phyloP scores from a whole-genome alignment of 805 yeast species.

The Yamadazyma takamatsuzukensis region DNA sequence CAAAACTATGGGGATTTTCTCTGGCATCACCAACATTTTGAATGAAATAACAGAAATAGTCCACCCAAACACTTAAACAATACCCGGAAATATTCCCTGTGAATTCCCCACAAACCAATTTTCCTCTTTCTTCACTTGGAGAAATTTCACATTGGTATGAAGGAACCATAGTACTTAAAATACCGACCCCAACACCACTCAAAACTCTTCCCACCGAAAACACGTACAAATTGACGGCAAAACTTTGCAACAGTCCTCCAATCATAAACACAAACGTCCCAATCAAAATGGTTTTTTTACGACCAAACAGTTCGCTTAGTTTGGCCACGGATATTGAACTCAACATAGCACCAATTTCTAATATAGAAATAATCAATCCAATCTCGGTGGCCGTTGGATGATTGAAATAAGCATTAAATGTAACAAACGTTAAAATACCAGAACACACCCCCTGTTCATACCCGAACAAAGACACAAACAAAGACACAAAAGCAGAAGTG shows the following conservation, averaged over 20 bases:
- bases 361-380: slow-evolving; percentile 84
- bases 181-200: slow-evolving; percentile 84
- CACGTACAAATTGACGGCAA: slow-evolving; percentile 48
- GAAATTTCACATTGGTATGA: slow-evolving; percentile 86
- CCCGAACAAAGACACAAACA: slow-evolving; percentile 39
- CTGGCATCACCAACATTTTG: slow-evolving; percentile 47
- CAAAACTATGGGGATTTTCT: slow-evolving; percentile 29
- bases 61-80: slow-evolving; percentile 82
- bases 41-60: slow-evolving; percentile 67
- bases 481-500: slow-evolving; percentile 43
- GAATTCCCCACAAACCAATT: slow-evolving; percentile 81
- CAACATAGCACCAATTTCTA: slow-evolving; percentile 83
- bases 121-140: slow-evolving; percentile 83
- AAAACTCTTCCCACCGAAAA: slow-evolving; percentile 75
- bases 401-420: slow-evolving; percentile 66
- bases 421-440: slow-evolving; percentile 72
- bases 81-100: slow-evolving; percentile 84
- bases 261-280: slow-evolving; percentile 76
- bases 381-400: slow-evolving; percentile 71
- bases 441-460: slow-evolving; percentile 79
- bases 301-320: slow-evolving; percentile 74
- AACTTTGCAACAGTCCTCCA: slow-evolving; percentile 75
- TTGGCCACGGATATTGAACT: slow-evolving; percentile 77
- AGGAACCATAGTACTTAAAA: slow-evolving; percentile 80
- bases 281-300: slow-evolving; percentile 71